These are phyloP conservation scores for Rhizophlyctis rosea DNA, from an alignment of 192 early-diverging fungal species.

Conservation along the genomic window DNA sequence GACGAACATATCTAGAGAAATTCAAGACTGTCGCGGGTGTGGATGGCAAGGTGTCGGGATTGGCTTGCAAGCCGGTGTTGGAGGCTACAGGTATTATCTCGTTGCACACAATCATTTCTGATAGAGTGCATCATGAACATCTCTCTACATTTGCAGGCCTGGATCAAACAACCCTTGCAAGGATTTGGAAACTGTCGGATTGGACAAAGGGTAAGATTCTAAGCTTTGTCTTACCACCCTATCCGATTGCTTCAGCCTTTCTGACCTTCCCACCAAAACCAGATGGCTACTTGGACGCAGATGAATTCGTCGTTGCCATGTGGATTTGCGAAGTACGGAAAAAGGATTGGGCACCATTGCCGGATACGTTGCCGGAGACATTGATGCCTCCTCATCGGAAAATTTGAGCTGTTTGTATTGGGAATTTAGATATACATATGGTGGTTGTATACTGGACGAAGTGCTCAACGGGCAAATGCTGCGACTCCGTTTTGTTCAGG, in stretches of 20 bases:
- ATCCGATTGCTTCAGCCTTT: background rate
- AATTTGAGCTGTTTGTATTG: too few relatives aligned
- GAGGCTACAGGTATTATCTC: too few relatives aligned
- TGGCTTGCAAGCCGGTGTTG: conserved; percentile 54
- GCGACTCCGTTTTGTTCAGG: too few relatives aligned
- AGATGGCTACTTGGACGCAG: conserved; percentile 78
- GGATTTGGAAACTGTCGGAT: conserved; percentile 74
- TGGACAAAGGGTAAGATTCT: conserved; percentile 54
- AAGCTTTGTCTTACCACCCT: background rate
- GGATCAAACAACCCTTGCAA: conserved; percentile 58
- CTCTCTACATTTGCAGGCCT: too few relatives aligned
- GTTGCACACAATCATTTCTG: too few relatives aligned
- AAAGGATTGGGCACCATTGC: conserved; percentile 30
- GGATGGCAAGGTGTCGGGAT: conserved; percentile 57
- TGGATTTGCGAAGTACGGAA: conserved; percentile 25
- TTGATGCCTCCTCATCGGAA: conserved; percentile 26
- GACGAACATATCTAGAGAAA: conserved; percentile 37
- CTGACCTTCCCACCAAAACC: background rate
- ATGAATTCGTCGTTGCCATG: conserved; percentile 85
- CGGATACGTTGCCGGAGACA: conserved; percentile 22
- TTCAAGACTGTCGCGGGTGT: conserved; percentile 52
- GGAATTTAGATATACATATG: too few relatives aligned
- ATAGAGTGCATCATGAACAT: too few relatives aligned
- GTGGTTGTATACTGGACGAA: too few relatives aligned
- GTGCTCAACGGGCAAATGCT: too few relatives aligned